Evolutionary conservation across 2,329 filamentous ascomycete genomes (phyloP), one percentile per base, ranked within the genome.

Genomic region (Epicoccum sorghinum): DNA sequence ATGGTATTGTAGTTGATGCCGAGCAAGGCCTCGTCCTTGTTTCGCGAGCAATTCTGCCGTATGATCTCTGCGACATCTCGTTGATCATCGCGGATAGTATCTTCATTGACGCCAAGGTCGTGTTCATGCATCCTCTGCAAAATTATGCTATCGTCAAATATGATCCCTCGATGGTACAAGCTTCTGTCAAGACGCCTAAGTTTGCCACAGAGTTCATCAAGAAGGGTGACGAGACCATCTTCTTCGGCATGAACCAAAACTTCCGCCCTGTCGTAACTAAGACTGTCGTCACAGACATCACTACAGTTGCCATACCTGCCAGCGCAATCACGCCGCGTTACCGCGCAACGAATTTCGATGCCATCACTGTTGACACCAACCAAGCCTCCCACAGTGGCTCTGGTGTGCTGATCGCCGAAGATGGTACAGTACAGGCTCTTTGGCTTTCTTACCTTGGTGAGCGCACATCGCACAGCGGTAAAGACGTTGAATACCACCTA

Each of bases 371-470:
- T 25, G 95, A 99, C 71, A 98, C 93, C 4, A 93, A 88, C 59
- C 82, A 99, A 4, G 93, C 91, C 56, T 88, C 89, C 1, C 92
- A 96, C 68, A 98, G 95, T 70, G 93, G 93, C 50, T 96, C 91
- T 58, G 96, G 96, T 70, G 96, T 98, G 0, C 83, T 99, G 33
- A 87, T 97, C 12, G 86, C 90, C 3, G 88, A 93, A 60, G 91
- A 97, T 64, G 95, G 95, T 22, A 92, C 90, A 4, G 93, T 99
- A 0, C 92, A 97, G 73, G 95, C 95, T 2, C 80, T 99, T 27
- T 99, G 96, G 96, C 82, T 99, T 48, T 97, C 93, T 6, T 99
- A 99, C 73, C 86, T 99, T 1, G 95, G 95, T 43, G 95, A 99
- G 77, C 88, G 93, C 30, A 89, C 86, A 5, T 82, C 86, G 0